These are phyloP conservation scores for Fraxinus floribunda DNA, from an alignment of 305 asterid species.

Conservation along the genomic window DNA sequence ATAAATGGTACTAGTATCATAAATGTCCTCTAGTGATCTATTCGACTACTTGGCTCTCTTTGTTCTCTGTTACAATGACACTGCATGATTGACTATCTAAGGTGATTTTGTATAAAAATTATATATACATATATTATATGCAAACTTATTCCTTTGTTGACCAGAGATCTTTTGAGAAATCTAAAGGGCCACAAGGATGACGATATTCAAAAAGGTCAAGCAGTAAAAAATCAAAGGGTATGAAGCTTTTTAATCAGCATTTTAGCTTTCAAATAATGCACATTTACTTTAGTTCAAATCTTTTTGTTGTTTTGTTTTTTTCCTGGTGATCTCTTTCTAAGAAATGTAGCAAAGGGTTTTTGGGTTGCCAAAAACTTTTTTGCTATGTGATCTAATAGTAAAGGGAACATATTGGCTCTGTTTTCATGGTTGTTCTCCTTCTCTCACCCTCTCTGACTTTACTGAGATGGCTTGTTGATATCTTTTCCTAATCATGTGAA, in stretches of 20 bases:
- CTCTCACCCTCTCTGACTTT: not conserved
- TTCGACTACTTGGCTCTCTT: not conserved
- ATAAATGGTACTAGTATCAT: not conserved
- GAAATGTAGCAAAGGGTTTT: not conserved
- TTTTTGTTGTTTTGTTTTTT: not conserved
- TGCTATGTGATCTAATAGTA: constrained; percentile 9
- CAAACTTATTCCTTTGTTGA: constrained; percentile 21
- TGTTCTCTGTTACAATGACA: not conserved
- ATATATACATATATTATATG: constrained; percentile 1
- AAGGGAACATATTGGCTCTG: constrained; percentile 5
- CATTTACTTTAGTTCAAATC: not conserved
- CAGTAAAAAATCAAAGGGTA: constrained; percentile 88
- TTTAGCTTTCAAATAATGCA: not conserved
- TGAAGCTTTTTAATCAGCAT: not conserved
- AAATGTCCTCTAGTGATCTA: not conserved
- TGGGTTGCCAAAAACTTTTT: not conserved
- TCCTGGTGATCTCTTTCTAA: not conserved
- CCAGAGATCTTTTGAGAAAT: constrained; percentile 68
- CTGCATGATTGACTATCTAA: not conserved
- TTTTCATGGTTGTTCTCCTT: not conserved
- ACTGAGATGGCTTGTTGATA: constrained; percentile 27
- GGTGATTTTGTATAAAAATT: not conserved
- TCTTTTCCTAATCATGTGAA: constrained; percentile 30
- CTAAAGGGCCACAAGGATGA: constrained; percentile 71
- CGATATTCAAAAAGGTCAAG: constrained; percentile 75